A percentile compares a stretch with the other conserved stretches of the same genome.
phyloP scores from a whole-genome alignment of 495 filamentous ascomycete genomes.

The Neurospora tetraspora region DNA sequence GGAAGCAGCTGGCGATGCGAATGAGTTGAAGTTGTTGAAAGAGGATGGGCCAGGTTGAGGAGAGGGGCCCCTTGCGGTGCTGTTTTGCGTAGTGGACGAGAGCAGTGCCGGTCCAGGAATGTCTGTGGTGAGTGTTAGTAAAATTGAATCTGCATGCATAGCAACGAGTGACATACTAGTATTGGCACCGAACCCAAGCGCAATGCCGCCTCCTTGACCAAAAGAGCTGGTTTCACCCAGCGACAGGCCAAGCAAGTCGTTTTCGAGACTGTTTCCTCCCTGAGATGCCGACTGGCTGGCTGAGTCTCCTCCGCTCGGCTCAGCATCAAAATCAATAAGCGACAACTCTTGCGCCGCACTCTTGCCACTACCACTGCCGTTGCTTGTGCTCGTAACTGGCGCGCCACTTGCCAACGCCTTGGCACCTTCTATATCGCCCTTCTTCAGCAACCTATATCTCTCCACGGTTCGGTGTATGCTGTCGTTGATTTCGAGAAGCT shows the following conservation, averaged over 20 bases:
- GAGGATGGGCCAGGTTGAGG: slow-evolving; percentile 25
- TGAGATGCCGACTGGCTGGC: slow-evolving; percentile 12
- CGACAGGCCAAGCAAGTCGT: slow-evolving; percentile 44
- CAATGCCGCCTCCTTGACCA: slow-evolving; percentile 71
- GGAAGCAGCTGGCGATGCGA: slow-evolving; percentile 34
- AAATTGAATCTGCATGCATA: no score
- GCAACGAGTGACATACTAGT: slow-evolving; percentile 37
- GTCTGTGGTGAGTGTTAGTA: background rate
- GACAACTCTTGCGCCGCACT: slow-evolving; percentile 79
- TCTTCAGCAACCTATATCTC: slow-evolving; percentile 86
- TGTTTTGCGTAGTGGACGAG: slow-evolving; percentile 52
- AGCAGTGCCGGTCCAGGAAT: slow-evolving; percentile 46
- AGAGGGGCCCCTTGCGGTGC: slow-evolving; percentile 35
- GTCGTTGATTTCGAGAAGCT: slow-evolving; percentile 94
- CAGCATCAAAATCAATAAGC: slow-evolving; percentile 81
- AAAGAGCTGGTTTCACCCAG: slow-evolving; percentile 40
- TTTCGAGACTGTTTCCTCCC: slow-evolving; percentile 31
- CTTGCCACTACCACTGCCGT: slow-evolving; percentile 59
- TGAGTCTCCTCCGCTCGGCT: slow-evolving; percentile 41
- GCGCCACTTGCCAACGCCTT: slow-evolving; percentile 76
- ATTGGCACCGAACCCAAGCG: slow-evolving; percentile 67
- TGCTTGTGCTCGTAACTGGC: slow-evolving; percentile 35
- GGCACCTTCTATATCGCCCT: slow-evolving; percentile 85
- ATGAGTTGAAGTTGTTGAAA: slow-evolving; percentile 55
- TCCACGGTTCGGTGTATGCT: slow-evolving; percentile 96